Evolutionary conservation across 2,329 filamentous ascomycete species (phyloP).

Genomic region (Phialophora expanda): DNA sequence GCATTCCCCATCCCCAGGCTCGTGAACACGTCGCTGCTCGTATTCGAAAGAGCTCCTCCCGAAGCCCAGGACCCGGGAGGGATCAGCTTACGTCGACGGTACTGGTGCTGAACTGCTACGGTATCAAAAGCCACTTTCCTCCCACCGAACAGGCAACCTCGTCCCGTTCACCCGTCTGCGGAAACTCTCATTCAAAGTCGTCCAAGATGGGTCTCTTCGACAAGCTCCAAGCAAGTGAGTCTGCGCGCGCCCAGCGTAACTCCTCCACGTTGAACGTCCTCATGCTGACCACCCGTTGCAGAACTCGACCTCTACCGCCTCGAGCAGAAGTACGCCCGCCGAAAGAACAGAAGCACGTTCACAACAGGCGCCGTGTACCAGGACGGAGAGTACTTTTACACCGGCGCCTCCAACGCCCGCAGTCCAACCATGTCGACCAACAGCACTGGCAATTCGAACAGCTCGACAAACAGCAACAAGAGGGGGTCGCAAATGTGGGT

Average conservation of each 20-base stretch:
- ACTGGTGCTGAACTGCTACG: neutral
- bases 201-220: constrained; percentile 57
- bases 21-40: neutral
- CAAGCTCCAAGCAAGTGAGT: constrained; percentile 58
- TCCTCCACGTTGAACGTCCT: neutral
- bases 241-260: neutral
- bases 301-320: constrained; percentile 87
- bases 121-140: neutral
- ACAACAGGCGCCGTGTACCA: constrained; percentile 89
- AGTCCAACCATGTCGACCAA: constrained; percentile 33
- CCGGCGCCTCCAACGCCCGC: constrained; percentile 38
- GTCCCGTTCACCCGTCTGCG: neutral
- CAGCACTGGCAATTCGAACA: constrained; percentile 30
- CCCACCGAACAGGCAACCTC: neutral
- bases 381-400: constrained; percentile 92
- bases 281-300: constrained; percentile 48
- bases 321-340: constrained; percentile 91
- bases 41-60: neutral
- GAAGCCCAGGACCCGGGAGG: neutral
- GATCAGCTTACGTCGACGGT: constrained; percentile 18
- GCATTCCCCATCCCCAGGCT: neutral
- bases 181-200: neutral
- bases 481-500: constrained; percentile 29
- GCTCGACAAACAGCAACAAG: constrained; percentile 20
- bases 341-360: constrained; percentile 88